phyloP scores from a whole-genome alignment of 2,329 filamentous ascomycete genomes.

The Aureobasidium lini region DNA sequence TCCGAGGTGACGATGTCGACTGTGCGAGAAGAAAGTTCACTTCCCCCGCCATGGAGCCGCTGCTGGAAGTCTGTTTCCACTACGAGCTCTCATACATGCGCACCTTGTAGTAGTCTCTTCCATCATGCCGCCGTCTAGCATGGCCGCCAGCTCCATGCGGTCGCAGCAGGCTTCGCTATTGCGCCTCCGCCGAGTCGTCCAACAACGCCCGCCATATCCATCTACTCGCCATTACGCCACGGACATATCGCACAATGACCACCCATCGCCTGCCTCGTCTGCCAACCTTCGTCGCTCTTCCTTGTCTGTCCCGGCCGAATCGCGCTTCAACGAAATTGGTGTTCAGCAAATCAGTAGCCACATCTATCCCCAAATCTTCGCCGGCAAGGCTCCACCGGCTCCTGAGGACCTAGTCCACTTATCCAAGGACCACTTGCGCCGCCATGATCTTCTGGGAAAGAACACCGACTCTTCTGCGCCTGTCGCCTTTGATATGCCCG shows the following conservation, averaged over 20 bases:
- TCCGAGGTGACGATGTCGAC: slow-evolving; percentile 2
- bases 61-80: neutral
- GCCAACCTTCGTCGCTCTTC: slow-evolving; percentile 21
- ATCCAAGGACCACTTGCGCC: slow-evolving; percentile 70
- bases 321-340: slow-evolving; percentile 85
- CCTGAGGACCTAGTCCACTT: slow-evolving; percentile 66
- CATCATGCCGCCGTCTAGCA: neutral
- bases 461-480: slow-evolving; percentile 68
- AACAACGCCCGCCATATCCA: slow-evolving; percentile 10
- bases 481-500: slow-evolving; percentile 78
- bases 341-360: slow-evolving; percentile 86
- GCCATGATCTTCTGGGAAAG: slow-evolving; percentile 85
- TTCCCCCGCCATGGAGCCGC: slow-evolving; percentile 6
- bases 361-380: slow-evolving; percentile 79
- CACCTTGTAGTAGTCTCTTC: neutral
- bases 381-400: slow-evolving; percentile 39
- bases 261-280: slow-evolving; percentile 11
- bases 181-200: slow-evolving; percentile 18
- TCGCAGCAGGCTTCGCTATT: slow-evolving; percentile 31
- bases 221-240: slow-evolving; percentile 22
- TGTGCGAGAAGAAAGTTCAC: slow-evolving; percentile 9
- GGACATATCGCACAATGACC: slow-evolving; percentile 6
- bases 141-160: slow-evolving; percentile 20
- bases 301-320: slow-evolving; percentile 36
- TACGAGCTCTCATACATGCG: neutral